phyloP scores from a whole-genome alignment of 371 early-diverging fungal genomes.

The Smittium mucronatum region DNA sequence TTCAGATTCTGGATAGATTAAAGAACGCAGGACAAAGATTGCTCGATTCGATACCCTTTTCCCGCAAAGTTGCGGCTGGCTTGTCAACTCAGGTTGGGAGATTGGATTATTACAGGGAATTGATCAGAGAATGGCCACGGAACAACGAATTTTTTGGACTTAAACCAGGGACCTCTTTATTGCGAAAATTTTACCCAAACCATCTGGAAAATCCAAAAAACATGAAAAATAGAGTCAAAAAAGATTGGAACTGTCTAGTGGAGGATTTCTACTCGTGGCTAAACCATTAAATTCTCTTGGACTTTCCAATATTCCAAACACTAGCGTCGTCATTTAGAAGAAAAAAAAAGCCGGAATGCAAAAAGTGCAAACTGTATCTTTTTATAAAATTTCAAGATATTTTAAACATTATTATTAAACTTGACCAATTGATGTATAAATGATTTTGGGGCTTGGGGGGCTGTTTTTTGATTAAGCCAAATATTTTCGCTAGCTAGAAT shows the following conservation, averaged over 20 bases:
- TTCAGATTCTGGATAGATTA: background rate
- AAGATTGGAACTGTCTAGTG: background rate
- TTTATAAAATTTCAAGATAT: too few species aligned
- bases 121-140: background rate
- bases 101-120: background rate
- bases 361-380: too few species aligned
- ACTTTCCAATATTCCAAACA: background rate
- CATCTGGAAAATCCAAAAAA: background rate
- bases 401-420: too few species aligned
- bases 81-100: slow-evolving; percentile 13
- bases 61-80: background rate
- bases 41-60: background rate
- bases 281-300: background rate
- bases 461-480: too few species aligned
- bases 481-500: too few species aligned
- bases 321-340: too few species aligned
- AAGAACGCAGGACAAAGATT: background rate
- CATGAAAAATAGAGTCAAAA: background rate
- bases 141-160: background rate
- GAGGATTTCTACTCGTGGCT: background rate
- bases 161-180: background rate
- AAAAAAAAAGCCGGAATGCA: too few species aligned
- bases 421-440: too few species aligned
- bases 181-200: background rate
- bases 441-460: too few species aligned